Base-by-base conservation (phyloP, 176 grass and related monocot genomes). In the Aegilops speltoides region DNA sequence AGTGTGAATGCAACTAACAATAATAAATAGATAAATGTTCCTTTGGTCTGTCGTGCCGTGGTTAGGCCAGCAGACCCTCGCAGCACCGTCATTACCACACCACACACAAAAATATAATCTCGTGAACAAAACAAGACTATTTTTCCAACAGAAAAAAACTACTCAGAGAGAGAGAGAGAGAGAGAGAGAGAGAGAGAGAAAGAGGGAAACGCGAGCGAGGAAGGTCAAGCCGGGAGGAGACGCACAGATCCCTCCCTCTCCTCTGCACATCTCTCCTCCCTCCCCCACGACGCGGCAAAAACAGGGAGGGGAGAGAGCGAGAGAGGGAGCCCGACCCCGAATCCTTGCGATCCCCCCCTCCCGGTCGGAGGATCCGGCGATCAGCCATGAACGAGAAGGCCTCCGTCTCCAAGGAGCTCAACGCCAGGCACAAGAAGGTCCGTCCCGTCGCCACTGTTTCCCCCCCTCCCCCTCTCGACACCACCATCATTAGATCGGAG, bases 341-440 rank as follows among this genome's bases (percentile, higher is more conserved):
- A 85, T 78, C 78, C 41, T 15, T 6, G 14, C 70, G 23, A 24
- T 25, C 52, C 10, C 11, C 33, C 64, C 32, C 54, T 66, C 20
- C 24, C 52, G 52, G 52, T 37, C 14, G 66, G 43, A 28, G 80
- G 85, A 87, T 87, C 74, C 78, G 85, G 60, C 48, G 45, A 32
- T 77, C 63, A 81, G 87, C 75, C 90, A 94, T 97, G 95, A 97
- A 97, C 88, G 92, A 93, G 81, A 97, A 97, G 84, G 95, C 95
- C 25, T 93, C 92, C 87, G 95, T 97, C 68, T 89, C 95, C 80
- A 97, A 97, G 87, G 95, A 97, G 86, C 95, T 97, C 86, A 97
- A 97, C 89, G 92, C 95, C 86, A 97, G 75, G 83, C 95, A 97
- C 86, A 97, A 97, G 80, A 97, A 97, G 95, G 95, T 97, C 25